These are phyloP conservation scores for Pseudogymnoascus sp. DNA, from an alignment of 2,329 filamentous ascomycete species.

Conservation along the genomic window DNA sequence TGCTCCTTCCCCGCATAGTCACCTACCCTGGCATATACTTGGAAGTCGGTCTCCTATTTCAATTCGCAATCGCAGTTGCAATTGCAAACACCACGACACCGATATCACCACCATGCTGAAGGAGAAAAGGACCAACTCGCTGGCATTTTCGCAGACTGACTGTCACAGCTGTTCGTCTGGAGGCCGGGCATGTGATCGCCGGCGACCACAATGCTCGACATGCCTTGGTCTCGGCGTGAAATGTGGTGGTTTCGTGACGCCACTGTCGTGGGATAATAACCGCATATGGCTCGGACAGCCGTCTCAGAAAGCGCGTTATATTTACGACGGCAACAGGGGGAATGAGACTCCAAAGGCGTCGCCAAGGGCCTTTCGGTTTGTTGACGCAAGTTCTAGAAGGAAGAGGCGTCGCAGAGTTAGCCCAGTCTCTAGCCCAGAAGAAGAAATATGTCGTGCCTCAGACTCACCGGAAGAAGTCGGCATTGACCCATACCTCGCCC, in stretches of 20 bases:
- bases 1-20: neutral
- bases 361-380: slow-evolving; percentile 2
- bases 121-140: slow-evolving; percentile 26
- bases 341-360: neutral
- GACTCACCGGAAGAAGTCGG: neutral
- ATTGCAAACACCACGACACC: neutral
- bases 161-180: slow-evolving; percentile 21
- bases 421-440: neutral
- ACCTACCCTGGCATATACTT: neutral
- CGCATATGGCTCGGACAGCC: slow-evolving; percentile 7
- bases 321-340: neutral
- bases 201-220: slow-evolving; percentile 18
- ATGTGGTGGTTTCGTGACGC: slow-evolving; percentile 15
- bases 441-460: neutral
- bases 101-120: neutral
- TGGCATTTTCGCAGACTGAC: slow-evolving; percentile 20
- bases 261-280: slow-evolving; percentile 15
- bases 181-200: slow-evolving; percentile 20
- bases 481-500: neutral
- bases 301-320: neutral
- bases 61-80: neutral
- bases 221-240: slow-evolving; percentile 16
- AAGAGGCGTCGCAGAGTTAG: slow-evolving; percentile 1
- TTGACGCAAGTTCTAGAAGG: neutral
- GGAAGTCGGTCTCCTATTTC: neutral